Evolutionary conservation across 108 stramenopile genomes (phyloP).

Genomic region (Skeletonema grethae): DNA sequence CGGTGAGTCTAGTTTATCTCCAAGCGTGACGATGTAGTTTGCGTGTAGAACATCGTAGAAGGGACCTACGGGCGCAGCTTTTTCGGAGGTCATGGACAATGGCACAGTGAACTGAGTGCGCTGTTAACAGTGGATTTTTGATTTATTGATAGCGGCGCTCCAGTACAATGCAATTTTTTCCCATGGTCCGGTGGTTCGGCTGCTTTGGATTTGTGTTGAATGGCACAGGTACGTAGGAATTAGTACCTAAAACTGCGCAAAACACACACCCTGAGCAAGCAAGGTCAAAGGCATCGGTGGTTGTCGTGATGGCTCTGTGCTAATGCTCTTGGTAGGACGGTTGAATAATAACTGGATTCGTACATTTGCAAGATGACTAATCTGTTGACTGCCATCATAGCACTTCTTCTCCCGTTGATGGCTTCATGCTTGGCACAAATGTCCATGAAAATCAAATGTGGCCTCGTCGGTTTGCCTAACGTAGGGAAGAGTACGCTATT

Average conservation of each 20-base stretch:
- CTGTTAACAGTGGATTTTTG: no score
- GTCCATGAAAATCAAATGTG: constrained; percentile 61
- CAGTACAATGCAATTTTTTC: no score
- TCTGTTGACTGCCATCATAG: neutral
- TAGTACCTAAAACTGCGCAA: no score
- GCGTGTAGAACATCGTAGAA: constrained; percentile 81
- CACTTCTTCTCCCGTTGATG: neutral
- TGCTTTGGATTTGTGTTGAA: no score
- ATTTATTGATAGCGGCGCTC: no score
- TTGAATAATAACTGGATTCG: no score
- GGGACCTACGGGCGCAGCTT: constrained; percentile 19
- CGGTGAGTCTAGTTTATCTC: constrained; percentile 70
- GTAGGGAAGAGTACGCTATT: constrained; percentile 92
- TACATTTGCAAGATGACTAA: neutral
- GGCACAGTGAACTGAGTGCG: neutral
- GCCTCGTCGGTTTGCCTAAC: constrained; percentile 92
- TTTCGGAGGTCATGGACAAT: neutral
- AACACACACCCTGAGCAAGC: no score
- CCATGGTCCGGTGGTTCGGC: no score
- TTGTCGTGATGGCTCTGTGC: no score
- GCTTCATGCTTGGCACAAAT: neutral
- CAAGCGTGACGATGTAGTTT: constrained; percentile 74
- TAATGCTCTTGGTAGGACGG: no score
- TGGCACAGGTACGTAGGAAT: no score
- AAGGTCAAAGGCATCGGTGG: no score